Percentiles rank a stretch among this genome's conserved stretches.
Conservation (phyloP, 805 yeast genomes). For the Saturnispora ahearnii region DNA sequence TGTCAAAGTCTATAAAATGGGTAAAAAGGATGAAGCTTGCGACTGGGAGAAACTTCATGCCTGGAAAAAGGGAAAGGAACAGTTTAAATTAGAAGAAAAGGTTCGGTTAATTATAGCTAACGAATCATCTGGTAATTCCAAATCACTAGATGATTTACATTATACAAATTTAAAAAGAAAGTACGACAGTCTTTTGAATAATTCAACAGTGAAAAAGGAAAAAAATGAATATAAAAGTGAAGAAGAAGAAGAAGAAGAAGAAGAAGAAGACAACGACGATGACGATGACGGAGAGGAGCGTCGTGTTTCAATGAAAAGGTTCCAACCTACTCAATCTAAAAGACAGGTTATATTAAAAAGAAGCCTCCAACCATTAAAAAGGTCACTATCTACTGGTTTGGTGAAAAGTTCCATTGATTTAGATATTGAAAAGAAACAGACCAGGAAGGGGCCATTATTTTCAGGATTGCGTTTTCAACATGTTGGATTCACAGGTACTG, state of each 20-base stretch:
- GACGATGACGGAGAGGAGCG: slow-evolving; percentile 15
- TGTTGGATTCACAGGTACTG: slow-evolving; percentile 15
- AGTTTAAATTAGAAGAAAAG: slow-evolving; percentile 7
- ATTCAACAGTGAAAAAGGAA: background rate
- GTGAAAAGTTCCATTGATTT: background rate
- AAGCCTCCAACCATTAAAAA: slow-evolving; percentile 22
- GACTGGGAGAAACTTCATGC: slow-evolving; percentile 12
- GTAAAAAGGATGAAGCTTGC: slow-evolving; percentile 14
- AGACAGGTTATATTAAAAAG: background rate
- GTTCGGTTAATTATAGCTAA: slow-evolving; percentile 1
- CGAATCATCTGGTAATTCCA: background rate
- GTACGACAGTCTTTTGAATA: background rate
- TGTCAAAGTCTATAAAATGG: slow-evolving; percentile 12
- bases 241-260: background rate
- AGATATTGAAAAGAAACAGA: background rate
- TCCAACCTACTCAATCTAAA: slow-evolving; percentile 12
- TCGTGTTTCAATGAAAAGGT: slow-evolving; percentile 19
- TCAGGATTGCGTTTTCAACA: slow-evolving; percentile 14
- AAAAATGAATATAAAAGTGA: background rate
- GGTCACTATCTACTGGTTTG: background rate
- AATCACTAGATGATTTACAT: slow-evolving; percentile 1
- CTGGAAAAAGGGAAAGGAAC: slow-evolving; percentile 11
- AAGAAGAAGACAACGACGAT: background rate
- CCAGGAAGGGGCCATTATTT: slow-evolving; percentile 11
- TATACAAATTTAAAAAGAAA: background rate